Evolutionary conservation across 257 asterid genomes (phyloP).

Genomic region (Fraxinus pennsylvanica): DNA sequence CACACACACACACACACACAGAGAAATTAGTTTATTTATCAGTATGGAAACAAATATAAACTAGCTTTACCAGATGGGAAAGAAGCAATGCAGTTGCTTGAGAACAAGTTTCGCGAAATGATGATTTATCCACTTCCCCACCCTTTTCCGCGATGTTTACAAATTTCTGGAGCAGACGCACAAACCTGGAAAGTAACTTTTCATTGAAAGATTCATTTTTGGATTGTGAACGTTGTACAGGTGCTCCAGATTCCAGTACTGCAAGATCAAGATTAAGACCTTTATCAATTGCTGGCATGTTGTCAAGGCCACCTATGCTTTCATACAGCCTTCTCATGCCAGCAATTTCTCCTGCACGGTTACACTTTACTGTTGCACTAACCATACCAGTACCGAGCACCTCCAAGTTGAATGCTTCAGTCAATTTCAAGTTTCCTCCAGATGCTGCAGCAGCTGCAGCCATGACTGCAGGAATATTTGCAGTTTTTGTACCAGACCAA

Average conservation of each 20-base stretch:
- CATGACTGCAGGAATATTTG: slow-evolving; percentile 87
- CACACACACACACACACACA: background rate
- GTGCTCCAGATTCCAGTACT: slow-evolving; percentile 34
- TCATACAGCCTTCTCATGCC: slow-evolving; percentile 97
- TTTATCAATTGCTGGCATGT: slow-evolving; percentile 29
- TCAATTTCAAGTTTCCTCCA: slow-evolving; percentile 85
- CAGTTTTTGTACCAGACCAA: slow-evolving; percentile 90
- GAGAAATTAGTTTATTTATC: background rate
- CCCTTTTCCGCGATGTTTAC: slow-evolving; percentile 90
- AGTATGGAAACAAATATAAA: slow-evolving; percentile 15
- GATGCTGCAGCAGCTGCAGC: slow-evolving; percentile 99
- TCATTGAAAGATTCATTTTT: slow-evolving; percentile 71
- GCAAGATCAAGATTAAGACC: slow-evolving; percentile 59
- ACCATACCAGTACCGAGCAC: slow-evolving; percentile 96
- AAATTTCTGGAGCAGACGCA: slow-evolving; percentile 80
- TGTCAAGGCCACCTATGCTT: slow-evolving; percentile 71
- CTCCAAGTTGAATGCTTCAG: slow-evolving; percentile 92
- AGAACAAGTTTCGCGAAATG: slow-evolving; percentile 87
- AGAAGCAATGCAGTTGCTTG: slow-evolving; percentile 98
- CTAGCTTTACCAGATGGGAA: slow-evolving; percentile 65
- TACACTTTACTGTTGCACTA: slow-evolving; percentile 92
- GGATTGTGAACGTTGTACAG: slow-evolving; percentile 48
- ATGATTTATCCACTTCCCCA: slow-evolving; percentile 77
- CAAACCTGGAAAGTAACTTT: slow-evolving; percentile 69
- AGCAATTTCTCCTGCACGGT: slow-evolving; percentile 98